Evolutionary conservation across 768 basidiomycete species (phyloP).

Genomic region (Phlebiopsis flavidoalba): DNA sequence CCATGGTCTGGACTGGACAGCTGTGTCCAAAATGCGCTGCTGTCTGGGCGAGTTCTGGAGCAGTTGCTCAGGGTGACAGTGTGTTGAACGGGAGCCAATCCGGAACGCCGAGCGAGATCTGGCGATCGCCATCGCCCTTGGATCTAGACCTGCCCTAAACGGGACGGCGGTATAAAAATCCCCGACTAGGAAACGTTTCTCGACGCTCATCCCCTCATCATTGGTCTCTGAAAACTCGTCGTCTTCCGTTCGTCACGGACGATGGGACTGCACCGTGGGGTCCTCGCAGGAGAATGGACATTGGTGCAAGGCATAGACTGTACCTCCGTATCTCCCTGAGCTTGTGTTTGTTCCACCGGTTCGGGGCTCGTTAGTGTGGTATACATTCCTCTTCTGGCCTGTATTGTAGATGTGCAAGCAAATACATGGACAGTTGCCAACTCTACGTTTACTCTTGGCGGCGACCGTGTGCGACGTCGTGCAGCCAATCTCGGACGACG

Average conservation of each 20-base stretch:
- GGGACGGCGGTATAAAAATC: slow-evolving; percentile 9
- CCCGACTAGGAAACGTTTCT: not conserved
- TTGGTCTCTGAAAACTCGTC: slow-evolving; percentile 43
- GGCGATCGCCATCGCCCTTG: not conserved
- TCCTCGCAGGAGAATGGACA: slow-evolving; percentile 88
- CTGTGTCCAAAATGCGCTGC: too few relatives aligned
- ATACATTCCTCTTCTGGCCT: slow-evolving; percentile 47
- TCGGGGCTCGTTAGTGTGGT: slow-evolving; percentile 83
- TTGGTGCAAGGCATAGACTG: slow-evolving; percentile 84
- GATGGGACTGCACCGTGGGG: slow-evolving; percentile 45
- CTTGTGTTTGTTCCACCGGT: slow-evolving; percentile 43
- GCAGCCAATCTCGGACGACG: not conserved
- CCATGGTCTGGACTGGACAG: too few relatives aligned
- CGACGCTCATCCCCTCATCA: slow-evolving; percentile 35
- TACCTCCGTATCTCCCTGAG: slow-evolving; percentile 85
- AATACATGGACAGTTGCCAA: not conserved
- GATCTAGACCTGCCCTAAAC: slow-evolving; percentile 33
- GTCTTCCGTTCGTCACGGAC: slow-evolving; percentile 30
- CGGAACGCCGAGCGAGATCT: not conserved
- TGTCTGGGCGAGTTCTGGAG: too few relatives aligned
- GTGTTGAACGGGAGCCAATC: not conserved
- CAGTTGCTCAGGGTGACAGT: not conserved
- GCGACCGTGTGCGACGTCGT: not conserved
- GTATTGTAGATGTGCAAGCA: slow-evolving; percentile 3
- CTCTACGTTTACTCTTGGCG: not conserved